Evolutionary conservation across 1,139 yeast genomes (phyloP).

Genomic region (Trichomonascaceae sp.): DNA sequence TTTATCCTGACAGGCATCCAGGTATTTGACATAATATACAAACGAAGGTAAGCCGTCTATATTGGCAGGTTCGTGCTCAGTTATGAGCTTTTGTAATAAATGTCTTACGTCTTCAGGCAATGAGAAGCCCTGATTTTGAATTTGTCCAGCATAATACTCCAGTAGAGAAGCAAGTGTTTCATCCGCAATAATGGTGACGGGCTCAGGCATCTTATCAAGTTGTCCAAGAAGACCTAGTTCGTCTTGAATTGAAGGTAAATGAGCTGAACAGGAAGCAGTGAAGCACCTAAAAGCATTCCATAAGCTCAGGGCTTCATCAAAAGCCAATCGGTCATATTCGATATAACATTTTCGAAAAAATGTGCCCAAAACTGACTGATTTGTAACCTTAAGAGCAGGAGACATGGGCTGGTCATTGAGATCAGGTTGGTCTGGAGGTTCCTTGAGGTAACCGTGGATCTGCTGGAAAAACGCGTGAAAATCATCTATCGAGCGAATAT

Average conservation of each 20-base stretch:
- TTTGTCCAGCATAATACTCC: slow-evolving; percentile 41
- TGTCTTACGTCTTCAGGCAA: slow-evolving; percentile 26
- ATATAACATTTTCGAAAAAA: slow-evolving; percentile 41
- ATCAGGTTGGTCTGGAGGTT: slow-evolving; percentile 1
- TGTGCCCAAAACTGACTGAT: slow-evolving; percentile 34
- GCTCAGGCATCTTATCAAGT: not conserved
- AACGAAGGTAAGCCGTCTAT: slow-evolving; percentile 56
- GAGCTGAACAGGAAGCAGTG: not conserved
- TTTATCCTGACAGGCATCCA: slow-evolving; percentile 54
- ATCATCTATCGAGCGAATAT: slow-evolving; percentile 4
- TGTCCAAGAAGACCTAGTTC: slow-evolving; percentile 1
- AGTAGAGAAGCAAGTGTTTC: slow-evolving; percentile 49
- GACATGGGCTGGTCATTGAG: not conserved
- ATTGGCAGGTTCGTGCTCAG: slow-evolving; percentile 33
- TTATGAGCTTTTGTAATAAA: slow-evolving; percentile 31
- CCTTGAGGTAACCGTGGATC: slow-evolving; percentile 8
- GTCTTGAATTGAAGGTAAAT: not conserved
- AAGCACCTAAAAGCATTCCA: slow-evolving; percentile 44
- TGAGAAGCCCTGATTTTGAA: slow-evolving; percentile 29
- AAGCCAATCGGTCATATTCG: slow-evolving; percentile 49
- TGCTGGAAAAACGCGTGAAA: slow-evolving; percentile 12
- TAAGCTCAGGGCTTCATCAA: slow-evolving; percentile 50
- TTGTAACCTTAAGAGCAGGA: slow-evolving; percentile 1
- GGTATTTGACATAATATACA: slow-evolving; percentile 56
- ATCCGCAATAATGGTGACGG: slow-evolving; percentile 36